Evolutionary conservation across 164 flowering plant species (phyloP).

Genomic region (Protea cynaroides): DNA sequence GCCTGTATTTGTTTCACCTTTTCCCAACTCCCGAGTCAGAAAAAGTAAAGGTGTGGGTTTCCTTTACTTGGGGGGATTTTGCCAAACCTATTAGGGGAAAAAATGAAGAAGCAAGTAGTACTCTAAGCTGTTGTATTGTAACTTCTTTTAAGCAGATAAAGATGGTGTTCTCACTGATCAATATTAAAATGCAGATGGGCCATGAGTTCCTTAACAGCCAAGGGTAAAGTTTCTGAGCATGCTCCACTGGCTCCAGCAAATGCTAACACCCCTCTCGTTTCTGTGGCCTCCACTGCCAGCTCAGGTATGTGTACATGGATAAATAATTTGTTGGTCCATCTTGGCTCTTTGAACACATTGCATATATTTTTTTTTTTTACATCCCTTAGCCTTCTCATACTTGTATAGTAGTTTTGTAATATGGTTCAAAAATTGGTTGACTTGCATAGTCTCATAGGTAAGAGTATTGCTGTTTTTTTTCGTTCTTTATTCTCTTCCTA

Average conservation of each 20-base stretch:
- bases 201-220: slow-evolving; percentile 86
- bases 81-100: no score
- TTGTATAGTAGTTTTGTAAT: neutral
- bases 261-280: slow-evolving; percentile 35
- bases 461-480: neutral
- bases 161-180: slow-evolving; percentile 1
- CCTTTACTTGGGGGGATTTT: neutral
- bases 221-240: slow-evolving; percentile 85
- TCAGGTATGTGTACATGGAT: slow-evolving; percentile 37
- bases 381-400: neutral
- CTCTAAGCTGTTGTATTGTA: neutral
- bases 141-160: neutral
- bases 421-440: neutral
- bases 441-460: neutral
- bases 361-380: neutral
- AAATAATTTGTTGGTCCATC: neutral
- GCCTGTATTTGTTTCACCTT: no score
- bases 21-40: no score
- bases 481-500: neutral
- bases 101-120: neutral
- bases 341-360: no score
- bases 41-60: no score
- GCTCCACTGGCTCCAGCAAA: slow-evolving; percentile 41
- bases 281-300: slow-evolving; percentile 48
- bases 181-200: slow-evolving; percentile 77